Evolutionary conservation across 352 stramenopile species (phyloP).

Genomic region (Phytophthora capsici): DNA sequence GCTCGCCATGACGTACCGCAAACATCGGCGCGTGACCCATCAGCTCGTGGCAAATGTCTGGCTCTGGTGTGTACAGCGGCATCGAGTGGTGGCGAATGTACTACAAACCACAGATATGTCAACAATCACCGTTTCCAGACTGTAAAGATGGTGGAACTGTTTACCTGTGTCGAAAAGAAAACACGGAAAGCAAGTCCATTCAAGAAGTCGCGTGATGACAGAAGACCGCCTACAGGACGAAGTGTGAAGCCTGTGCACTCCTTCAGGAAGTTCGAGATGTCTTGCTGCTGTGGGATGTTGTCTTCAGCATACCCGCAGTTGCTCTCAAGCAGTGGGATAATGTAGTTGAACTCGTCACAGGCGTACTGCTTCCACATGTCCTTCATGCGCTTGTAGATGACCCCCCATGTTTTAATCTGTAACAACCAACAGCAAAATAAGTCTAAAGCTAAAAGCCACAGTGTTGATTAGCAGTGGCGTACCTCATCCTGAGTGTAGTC

Average conservation of each 20-base stretch:
- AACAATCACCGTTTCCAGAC: not conserved
- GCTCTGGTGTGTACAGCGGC: conserved; percentile 97
- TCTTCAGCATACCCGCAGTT: conserved; percentile 95
- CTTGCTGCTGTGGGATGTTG: conserved; percentile 95
- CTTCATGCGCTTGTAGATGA: conserved; percentile 95
- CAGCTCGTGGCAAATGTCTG: conserved; percentile 98
- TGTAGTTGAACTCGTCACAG: conserved; percentile 97
- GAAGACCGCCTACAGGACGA: conserved; percentile 93
- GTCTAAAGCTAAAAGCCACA: not conserved
- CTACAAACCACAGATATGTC: conserved; percentile 36
- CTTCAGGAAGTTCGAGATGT: conserved; percentile 96
- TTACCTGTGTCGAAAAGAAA: conserved; percentile 96
- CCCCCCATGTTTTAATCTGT: conserved; percentile 85
- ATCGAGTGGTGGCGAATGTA: conserved; percentile 96
- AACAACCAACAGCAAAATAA: not conserved
- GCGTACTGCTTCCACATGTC: conserved; percentile 94
- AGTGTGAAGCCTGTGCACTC: conserved; percentile 93
- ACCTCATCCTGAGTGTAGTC: conserved; percentile 96
- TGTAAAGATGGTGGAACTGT: too few relatives aligned
- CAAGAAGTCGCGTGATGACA: conserved; percentile 97
- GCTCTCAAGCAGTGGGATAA: conserved; percentile 93
- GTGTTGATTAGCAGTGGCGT: conserved; percentile 1
- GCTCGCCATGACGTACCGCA: conserved; percentile 53
- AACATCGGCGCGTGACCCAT: conserved; percentile 98
- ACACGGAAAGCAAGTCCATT: conserved; percentile 98